phyloP scores from a whole-genome alignment of 2,329 filamentous ascomycete genomes.

The Aspergillus novoparasiticus region DNA sequence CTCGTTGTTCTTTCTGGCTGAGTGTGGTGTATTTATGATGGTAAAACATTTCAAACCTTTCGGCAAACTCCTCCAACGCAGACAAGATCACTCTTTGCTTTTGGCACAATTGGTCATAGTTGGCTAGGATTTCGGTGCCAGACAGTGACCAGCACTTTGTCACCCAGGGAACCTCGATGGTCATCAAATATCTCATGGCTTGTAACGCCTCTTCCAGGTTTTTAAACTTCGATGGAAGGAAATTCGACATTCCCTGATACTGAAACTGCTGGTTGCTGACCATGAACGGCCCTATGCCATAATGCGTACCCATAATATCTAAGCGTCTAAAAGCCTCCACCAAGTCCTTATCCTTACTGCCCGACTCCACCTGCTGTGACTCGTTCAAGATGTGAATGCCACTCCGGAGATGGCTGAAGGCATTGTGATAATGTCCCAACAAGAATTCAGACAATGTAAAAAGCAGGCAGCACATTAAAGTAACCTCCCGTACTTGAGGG shows the following conservation, averaged over 20 bases:
- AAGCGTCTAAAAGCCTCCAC: not conserved
- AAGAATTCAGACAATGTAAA: not conserved
- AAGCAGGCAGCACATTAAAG: not conserved
- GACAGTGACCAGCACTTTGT: conserved; percentile 15
- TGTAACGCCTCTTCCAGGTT: not conserved
- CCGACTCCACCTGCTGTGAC: not conserved
- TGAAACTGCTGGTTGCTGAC: not conserved
- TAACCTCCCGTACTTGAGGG: not conserved
- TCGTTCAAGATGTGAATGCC: not conserved
- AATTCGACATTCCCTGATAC: not conserved
- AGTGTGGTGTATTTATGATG: not conserved
- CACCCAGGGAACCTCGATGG: conserved; percentile 15
- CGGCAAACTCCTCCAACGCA: not conserved
- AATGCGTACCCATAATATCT: not conserved
- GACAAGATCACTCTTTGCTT: conserved; percentile 3
- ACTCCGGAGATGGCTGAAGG: not conserved
- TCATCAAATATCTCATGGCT: not conserved
- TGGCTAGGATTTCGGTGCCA: conserved; percentile 5
- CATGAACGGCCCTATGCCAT: not conserved
- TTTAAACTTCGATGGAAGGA: not conserved
- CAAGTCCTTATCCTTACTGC: not conserved
- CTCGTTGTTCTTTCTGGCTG: conserved; percentile 4
- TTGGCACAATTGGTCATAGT: conserved; percentile 7
- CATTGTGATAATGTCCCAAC: not conserved
- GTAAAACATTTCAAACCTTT: not conserved